Conservation (phyloP, 352 stramenopile genomes). For the Elongisporangium anandrum region DNA sequence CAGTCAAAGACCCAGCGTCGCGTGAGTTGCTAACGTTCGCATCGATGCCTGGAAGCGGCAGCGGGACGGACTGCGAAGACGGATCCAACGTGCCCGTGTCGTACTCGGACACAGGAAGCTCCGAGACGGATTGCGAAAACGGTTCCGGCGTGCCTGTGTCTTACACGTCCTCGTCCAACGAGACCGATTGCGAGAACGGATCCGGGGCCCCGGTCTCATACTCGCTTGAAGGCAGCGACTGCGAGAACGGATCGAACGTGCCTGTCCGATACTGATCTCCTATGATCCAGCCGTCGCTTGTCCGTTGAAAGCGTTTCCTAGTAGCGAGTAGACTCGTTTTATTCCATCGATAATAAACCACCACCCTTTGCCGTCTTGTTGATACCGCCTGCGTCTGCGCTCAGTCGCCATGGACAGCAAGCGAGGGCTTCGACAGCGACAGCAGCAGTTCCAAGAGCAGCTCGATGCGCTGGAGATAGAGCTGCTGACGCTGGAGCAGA, state of each 20-base stretch:
- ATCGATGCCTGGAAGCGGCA: not conserved
- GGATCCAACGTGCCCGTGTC: not conserved
- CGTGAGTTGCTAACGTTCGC: not conserved
- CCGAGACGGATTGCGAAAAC: not conserved
- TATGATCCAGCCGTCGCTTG: not conserved
- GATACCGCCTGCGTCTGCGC: no score
- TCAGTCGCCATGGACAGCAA: not conserved
- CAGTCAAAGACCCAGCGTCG: not conserved
- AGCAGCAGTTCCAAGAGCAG: constrained; percentile 28
- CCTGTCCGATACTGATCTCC: not conserved
- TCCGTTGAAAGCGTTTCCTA: not conserved
- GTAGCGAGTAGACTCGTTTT: not conserved
- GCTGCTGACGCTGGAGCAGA: constrained; percentile 4
- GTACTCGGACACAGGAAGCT: not conserved
- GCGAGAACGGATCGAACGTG: not conserved
- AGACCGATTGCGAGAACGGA: not conserved
- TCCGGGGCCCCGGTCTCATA: not conserved
- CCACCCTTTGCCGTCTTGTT: not conserved
- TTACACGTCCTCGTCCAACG: not conserved
- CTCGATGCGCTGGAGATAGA: constrained; percentile 17
- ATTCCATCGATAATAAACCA: not conserved
- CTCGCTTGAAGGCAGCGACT: not conserved
- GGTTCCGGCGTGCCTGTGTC: not conserved
- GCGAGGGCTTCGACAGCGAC: constrained; percentile 12
- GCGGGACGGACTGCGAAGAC: not conserved